phyloP scores from a whole-genome alignment of 148 eudicot genomes.

The Spergularia bocconei region DNA sequence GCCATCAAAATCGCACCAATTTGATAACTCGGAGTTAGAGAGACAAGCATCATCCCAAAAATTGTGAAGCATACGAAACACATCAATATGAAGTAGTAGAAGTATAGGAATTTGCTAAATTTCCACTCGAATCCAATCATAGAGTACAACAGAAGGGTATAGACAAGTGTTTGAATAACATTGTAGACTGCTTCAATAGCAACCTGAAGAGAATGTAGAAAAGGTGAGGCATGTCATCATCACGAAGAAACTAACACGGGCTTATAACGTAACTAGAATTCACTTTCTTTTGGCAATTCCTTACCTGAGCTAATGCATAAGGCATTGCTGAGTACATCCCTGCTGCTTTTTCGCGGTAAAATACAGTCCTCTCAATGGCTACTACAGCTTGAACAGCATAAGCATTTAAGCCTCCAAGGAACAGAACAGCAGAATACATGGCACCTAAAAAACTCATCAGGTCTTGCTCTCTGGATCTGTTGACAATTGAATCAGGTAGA shows the following conservation, averaged over 20 bases:
- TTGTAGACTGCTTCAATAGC: constrained; percentile 53
- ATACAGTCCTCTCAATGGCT: constrained; percentile 53
- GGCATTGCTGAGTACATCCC: constrained; percentile 65
- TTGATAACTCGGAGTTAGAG: constrained; percentile 61
- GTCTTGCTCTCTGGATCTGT: constrained; percentile 52
- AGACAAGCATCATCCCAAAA: constrained; percentile 77
- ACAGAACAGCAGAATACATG: constrained; percentile 43
- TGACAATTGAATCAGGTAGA: background rate
- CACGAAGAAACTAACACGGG: background rate
- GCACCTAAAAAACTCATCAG: constrained; percentile 56
- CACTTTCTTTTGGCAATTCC: background rate
- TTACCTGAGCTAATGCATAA: constrained; percentile 68
- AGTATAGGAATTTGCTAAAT: constrained; percentile 42
- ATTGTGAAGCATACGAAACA: constrained; percentile 60
- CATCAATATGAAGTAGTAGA: constrained; percentile 56
- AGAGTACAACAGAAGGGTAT: constrained; percentile 49
- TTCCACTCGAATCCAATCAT: constrained; percentile 80
- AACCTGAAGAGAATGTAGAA: constrained; percentile 36
- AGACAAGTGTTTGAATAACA: constrained; percentile 40
- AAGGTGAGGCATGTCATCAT: background rate
- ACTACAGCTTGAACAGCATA: constrained; percentile 49
- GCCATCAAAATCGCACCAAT: constrained; percentile 50
- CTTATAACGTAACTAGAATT: background rate
- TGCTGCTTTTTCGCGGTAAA: constrained; percentile 72
- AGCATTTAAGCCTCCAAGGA: constrained; percentile 52